Conservation (phyloP, 73 alveolate genomes). For the Tetrahymena thermophila region DNA sequence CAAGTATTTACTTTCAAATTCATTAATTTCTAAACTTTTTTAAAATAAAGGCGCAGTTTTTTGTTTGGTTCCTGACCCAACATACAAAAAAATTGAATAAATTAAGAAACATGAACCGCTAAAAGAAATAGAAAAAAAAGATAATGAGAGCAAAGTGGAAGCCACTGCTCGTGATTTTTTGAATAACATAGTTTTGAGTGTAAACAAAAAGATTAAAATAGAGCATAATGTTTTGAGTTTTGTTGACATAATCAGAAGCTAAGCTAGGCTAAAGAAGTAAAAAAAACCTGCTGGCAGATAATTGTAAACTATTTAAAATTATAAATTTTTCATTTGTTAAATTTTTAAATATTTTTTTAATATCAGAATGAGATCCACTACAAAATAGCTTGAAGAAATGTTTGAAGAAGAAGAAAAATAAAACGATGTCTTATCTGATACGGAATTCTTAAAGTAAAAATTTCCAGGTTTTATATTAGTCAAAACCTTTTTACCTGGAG, state of each 20-base stretch:
- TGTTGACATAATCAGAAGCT: neutral
- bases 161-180: neutral
- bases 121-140: neutral
- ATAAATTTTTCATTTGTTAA: neutral
- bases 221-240: neutral
- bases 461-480: neutral
- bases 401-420: neutral
- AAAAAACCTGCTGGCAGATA: neutral
- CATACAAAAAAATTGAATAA: neutral
- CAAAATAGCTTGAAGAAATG: neutral
- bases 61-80: neutral
- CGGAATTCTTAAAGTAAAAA: neutral
- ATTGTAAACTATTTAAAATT: neutral
- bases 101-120: neutral
- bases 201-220: neutral
- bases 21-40: neutral
- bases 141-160: neutral
- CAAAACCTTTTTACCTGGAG: neutral
- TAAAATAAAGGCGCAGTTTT: neutral
- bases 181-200: neutral
- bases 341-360: neutral
- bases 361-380: neutral
- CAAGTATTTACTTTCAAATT: neutral
- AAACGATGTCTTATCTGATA: neutral
- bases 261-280: neutral